These are phyloP conservation scores for Yarrowia sp. DNA, from an alignment of 805 yeast genomes.

Conservation along the genomic window DNA sequence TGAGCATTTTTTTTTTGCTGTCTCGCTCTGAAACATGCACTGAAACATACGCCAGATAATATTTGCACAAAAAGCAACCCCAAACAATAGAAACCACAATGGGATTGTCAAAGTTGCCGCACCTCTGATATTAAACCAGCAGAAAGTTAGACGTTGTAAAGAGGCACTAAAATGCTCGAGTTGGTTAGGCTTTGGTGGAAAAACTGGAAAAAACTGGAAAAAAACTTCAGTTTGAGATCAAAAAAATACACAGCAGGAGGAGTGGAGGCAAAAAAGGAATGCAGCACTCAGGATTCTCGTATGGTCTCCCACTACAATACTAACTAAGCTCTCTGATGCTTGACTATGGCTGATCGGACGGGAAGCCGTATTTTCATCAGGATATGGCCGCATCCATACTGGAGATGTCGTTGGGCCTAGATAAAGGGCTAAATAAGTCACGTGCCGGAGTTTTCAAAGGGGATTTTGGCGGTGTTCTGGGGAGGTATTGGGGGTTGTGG, in stretches of 20 bases:
- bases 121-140: too few relatives aligned
- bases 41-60: too few relatives aligned
- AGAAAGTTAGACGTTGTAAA: too few relatives aligned
- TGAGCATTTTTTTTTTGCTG: too few relatives aligned
- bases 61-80: too few relatives aligned
- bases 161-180: too few relatives aligned
- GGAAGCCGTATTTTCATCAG: neutral
- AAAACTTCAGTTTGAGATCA: neutral
- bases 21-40: too few relatives aligned
- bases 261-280: neutral
- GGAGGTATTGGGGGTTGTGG: too few relatives aligned
- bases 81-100: too few relatives aligned
- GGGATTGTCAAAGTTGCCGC: too few relatives aligned
- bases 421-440: neutral
- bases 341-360: conserved; percentile 19
- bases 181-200: neutral
- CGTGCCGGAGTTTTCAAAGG: neutral
- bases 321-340: conserved; percentile 10
- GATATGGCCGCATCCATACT: neutral
- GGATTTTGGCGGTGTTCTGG: neutral
- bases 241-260: too few relatives aligned
- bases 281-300: conserved; percentile 4
- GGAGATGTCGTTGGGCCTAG: neutral
- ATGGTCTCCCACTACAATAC: conserved; percentile 18
- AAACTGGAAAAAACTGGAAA: neutral